Evolutionary conservation across 768 basidiomycete genomes (phyloP).

Genomic region (Lactarius vividus): DNA sequence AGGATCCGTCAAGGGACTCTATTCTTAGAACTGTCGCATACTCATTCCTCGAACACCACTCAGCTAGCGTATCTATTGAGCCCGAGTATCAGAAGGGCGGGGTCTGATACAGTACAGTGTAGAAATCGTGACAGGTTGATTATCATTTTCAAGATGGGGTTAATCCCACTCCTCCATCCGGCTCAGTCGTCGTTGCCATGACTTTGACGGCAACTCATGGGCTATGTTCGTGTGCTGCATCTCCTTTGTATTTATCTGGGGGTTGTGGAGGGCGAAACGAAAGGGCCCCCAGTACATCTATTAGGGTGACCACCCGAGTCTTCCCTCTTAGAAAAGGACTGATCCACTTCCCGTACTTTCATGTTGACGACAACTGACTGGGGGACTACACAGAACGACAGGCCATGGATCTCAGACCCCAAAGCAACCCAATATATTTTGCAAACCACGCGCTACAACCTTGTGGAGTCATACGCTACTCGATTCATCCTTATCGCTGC

Average conservation of each 20-base stretch:
- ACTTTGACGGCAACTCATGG: background rate
- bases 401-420: slow-evolving; percentile 21
- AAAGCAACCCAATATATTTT: slow-evolving; percentile 25
- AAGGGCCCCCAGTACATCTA: background rate
- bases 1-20: no score
- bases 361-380: background rate
- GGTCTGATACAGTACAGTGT: no score
- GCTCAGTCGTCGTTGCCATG: background rate
- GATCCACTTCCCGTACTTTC: background rate
- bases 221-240: background rate
- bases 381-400: slow-evolving; percentile 8
- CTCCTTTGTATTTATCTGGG: slow-evolving; percentile 1
- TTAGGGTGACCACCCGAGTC: slow-evolving; percentile 20
- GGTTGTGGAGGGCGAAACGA: background rate
- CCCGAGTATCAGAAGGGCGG: no score
- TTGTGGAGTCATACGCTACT: slow-evolving; percentile 24
- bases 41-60: no score
- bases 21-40: no score
- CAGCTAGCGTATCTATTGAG: no score
- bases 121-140: no score
- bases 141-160: background rate
- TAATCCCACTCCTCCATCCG: background rate
- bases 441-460: slow-evolving; percentile 23
- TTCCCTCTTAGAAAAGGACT: slow-evolving; percentile 18
- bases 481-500: slow-evolving; percentile 23